Percentiles rank a stretch among this genome's conserved stretches.
phyloP scores from a whole-genome alignment of 1,139 yeast species.

The Pichia terricola region DNA sequence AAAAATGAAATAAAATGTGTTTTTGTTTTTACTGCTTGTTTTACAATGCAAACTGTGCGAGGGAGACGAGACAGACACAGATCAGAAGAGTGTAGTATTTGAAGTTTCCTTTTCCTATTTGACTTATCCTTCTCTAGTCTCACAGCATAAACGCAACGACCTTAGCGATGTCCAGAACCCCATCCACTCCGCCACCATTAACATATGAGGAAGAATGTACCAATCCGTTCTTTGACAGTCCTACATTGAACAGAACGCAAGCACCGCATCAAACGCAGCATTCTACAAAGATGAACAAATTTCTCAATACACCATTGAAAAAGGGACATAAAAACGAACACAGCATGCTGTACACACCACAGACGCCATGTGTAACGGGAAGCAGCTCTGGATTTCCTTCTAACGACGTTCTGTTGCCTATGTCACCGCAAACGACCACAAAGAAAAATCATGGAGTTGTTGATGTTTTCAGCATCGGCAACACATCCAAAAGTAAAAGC shows the following conservation, averaged over 20 bases:
- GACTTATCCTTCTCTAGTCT: no score
- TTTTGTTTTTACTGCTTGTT: no score
- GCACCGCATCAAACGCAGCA: neutral
- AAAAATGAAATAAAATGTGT: no score
- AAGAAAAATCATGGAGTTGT: slow-evolving; percentile 2
- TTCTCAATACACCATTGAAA: no score
- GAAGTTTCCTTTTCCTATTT: no score
- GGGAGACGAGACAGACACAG: no score
- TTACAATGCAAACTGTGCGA: no score
- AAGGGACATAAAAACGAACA: no score
- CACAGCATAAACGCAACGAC: no score
- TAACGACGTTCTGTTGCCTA: slow-evolving; percentile 1
- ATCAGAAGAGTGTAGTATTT: no score
- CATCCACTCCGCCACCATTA: slow-evolving; percentile 22
- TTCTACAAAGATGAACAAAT: no score
- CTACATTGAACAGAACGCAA: slow-evolving; percentile 5
- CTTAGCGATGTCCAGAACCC: slow-evolving; percentile 2
- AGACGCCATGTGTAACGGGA: slow-evolving; percentile 16
- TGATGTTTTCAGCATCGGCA: neutral
- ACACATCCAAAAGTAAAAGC: neutral
- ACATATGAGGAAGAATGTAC: neutral
- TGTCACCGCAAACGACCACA: slow-evolving; percentile 8
- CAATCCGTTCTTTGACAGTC: slow-evolving; percentile 8
- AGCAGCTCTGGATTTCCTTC: no score
- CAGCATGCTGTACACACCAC: slow-evolving; percentile 15